Base-by-base conservation (phyloP, 768 basidiomycete species). In the Rhodocollybia butyracea region DNA sequence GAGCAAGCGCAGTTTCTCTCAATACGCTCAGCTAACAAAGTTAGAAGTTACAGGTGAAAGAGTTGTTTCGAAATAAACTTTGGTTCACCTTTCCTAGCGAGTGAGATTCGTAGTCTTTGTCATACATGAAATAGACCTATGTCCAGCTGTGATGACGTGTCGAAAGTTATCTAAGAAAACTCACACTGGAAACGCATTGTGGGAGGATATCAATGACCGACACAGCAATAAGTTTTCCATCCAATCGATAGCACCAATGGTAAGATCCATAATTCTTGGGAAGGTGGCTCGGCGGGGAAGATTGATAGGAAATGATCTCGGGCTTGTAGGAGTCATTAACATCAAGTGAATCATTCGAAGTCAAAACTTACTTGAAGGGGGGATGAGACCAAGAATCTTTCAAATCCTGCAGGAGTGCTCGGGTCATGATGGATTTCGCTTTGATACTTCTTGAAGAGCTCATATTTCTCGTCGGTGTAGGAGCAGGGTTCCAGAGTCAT, bases 161-260 rank as follows among this genome's bases (percentile, higher is more conserved):
- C 10, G 11, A 31, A 3, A n/a, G 22, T 38, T 27, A 12, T n/a
- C 22, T 31, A 30, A 46, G 19, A 11, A 21, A 19, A 36, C 53
- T 27, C 15, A 81, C 81, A 46, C 79, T 84, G 3, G 88, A 92
- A 3, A 98, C 86, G 59, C 95, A 94, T 31, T 70, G 68, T 0
- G 94, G 95, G 26, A 99, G 76, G 53, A 99, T 86, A 68, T 98
- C 97, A 53, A 98, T 74, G 27, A 98, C 91, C 5, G 84, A 86
- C 65, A 98, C 76, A 0, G 91, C 97, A 48, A 97, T 80, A 11
- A 98, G 76, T 64, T 85, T 68, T 3, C 85, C 90, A 62, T 98
- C 89, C 24, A 98, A 67, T 57, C 83, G 79, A 65, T 96, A 97
- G 41, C 93, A 71, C 61, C 94, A 93, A 64, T 98, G 96, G 68